Conservation (phyloP, 768 basidiomycete species). For the Boletus sensibilis region DNA sequence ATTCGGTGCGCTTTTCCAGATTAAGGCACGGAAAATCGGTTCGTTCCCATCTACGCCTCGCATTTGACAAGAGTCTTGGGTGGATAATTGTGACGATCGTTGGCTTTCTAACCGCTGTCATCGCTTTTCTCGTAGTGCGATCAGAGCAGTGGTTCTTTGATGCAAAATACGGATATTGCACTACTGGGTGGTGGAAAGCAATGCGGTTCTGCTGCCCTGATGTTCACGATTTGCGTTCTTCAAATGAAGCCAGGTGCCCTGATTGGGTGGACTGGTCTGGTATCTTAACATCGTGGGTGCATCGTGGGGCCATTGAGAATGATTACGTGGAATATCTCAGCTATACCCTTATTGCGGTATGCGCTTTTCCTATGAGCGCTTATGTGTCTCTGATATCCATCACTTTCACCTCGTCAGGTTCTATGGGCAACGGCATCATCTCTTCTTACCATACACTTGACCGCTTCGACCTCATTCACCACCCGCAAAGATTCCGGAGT, state of each 20-base stretch:
- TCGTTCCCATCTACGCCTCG: slow-evolving; percentile 60
- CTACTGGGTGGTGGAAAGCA: slow-evolving; percentile 64
- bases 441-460: slow-evolving; percentile 81
- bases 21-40: slow-evolving; percentile 69
- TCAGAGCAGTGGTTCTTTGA: slow-evolving; percentile 90
- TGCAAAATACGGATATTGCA: slow-evolving; percentile 88
- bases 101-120: slow-evolving; percentile 79
- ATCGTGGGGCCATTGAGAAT: slow-evolving; percentile 15
- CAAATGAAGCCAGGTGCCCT: slow-evolving; percentile 46
- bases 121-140: slow-evolving; percentile 85
- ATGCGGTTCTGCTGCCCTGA: slow-evolving; percentile 79
- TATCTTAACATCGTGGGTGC: slow-evolving; percentile 39
- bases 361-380: slow-evolving; percentile 28
- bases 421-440: slow-evolving; percentile 69
- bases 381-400: neutral
- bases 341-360: slow-evolving; percentile 77
- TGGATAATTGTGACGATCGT: slow-evolving; percentile 90
- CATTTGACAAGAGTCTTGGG: slow-evolving; percentile 75
- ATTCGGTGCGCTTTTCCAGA: slow-evolving; percentile 76
- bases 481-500: slow-evolving; percentile 90
- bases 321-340: slow-evolving; percentile 62
- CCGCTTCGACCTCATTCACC: slow-evolving; percentile 83
- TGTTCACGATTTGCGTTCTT: slow-evolving; percentile 10
- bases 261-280: slow-evolving; percentile 79
- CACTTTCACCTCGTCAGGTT: slow-evolving; percentile 45